Evolutionary conservation across 495 filamentous ascomycete genomes (phyloP).

Genomic region (Aspergillus homomorphus): DNA sequence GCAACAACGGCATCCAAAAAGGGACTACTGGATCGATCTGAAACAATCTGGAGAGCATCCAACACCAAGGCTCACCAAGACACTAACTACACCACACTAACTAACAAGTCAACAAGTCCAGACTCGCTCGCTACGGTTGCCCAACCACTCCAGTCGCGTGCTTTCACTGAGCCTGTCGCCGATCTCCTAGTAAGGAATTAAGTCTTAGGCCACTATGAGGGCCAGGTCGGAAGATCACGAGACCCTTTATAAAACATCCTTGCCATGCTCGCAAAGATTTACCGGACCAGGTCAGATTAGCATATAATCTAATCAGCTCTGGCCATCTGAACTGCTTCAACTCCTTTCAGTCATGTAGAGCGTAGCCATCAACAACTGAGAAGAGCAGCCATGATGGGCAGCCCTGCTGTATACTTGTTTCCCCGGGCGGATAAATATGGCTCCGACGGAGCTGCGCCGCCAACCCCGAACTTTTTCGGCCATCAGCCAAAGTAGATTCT

Average conservation of each 20-base stretch:
- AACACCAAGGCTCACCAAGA: neutral
- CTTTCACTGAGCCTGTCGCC: neutral
- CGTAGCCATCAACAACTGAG: too few species aligned
- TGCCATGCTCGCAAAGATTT: neutral
- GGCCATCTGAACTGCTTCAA: too few species aligned
- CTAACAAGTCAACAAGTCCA: neutral
- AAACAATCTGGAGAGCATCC: neutral
- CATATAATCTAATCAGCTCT: too few species aligned
- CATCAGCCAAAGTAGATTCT: neutral
- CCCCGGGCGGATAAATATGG: slow-evolving; percentile 11
- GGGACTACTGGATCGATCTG: neutral
- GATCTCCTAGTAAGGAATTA: neutral
- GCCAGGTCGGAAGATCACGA: too few species aligned
- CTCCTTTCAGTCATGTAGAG: too few species aligned
- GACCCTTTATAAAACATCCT: too few species aligned
- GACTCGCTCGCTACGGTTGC: neutral
- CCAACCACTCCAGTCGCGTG: neutral
- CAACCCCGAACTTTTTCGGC: slow-evolving; percentile 18
- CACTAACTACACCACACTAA: too few species aligned
- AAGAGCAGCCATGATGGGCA: too few species aligned
- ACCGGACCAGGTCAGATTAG: too few species aligned
- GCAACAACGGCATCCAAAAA: neutral
- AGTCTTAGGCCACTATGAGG: neutral
- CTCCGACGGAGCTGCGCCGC: slow-evolving; percentile 7
- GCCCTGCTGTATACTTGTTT: neutral